Base-by-base conservation (phyloP, 179 eudicot genomes). In the Heliamphora pulchella region DNA sequence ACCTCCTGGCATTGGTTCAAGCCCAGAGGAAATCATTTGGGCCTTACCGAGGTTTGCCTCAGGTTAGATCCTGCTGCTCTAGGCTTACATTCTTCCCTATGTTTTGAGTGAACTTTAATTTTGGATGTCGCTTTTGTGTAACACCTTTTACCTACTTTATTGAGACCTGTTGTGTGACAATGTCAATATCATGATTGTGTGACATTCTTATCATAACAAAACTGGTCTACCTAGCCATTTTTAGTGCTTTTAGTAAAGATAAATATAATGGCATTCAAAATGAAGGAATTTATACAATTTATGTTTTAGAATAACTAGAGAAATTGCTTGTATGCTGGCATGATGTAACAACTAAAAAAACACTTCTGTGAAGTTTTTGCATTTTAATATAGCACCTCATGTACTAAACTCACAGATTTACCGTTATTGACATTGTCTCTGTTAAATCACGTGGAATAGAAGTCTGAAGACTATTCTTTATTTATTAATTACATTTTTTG, bases 1-100 rank as follows among this genome's bases (percentile, higher is more conserved):
- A 89, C 79, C 85, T 91, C 78, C 96, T 93, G 80, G 97, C 97
- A 5, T 84, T 91, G 83, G 90, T 93, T 80, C 95, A 93, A 86
- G 95, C 90, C 74, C 92, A 90, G 79, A 90, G 83, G 81, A 95
- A 93, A 81, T 88, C 96, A 75, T 86, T 81, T 86, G 97, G 98
- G 41, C 90, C 96, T 55, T 85, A 61, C 43, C 81, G 83, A 78
- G 84, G 78, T 81, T 80, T 80, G 77, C 78, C 78, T 82, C 93
- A 90, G 98, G 98, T 94, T 78, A 81, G 89, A 72, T 71, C 70
- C 57, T 75, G 46, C 50, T 65, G 74, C 51, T 64, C 74, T 47
- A 17, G 61, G 43, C 20, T 65, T 18, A n/a, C 11, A 55, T 64
- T 3, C 76, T 57, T 61, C 39, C 66, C 17, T 68, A 46, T 69